Evolutionary conservation across 1,139 yeast genomes (phyloP), one percentile per base, ranked within the genome.

Genomic region (Taphrina flavorubra): DNA sequence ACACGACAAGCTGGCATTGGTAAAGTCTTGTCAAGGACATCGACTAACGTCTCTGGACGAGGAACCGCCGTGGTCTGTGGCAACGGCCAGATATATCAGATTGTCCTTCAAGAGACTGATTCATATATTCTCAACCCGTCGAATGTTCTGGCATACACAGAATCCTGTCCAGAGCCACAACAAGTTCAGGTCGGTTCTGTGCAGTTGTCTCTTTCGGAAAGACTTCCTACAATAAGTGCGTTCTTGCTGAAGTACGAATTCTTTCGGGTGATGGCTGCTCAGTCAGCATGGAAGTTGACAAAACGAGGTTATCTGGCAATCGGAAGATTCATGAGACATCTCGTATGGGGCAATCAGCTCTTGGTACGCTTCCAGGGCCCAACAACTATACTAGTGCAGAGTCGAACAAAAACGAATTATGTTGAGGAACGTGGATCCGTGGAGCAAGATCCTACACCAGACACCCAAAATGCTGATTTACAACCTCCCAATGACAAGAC

Each of bases 51-150:
- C 14, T 71, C 79, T 5, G 82, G 82, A 39, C 74, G 82, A 18
- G 82, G 82, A 10, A 72, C 74, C 18, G 73, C 78, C 14, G 81
- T 80, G 14, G 70, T 80, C 57, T 72, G 77, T 7, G 80, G 79
- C n/a, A 73, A 75, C 47, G 79, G 81, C 8, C 76, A 77, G 53
- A 71, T 79, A 13, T 78, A 75, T 68, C 76, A 77, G 70, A 69
- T 79, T 34, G 68, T 73, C 6, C 73, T 80, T 53, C 74, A 72
- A 20, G 74, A 72, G 13, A 77, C 76, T 46, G 82, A 80, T 70
- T 71, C 75, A 25, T 74, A 79, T 53, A 72, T 78, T 31, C 77
- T 79, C 16, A 74, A 75, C 44, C 75, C 77, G 37, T 65, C 72
- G 46, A 74, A 76, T 55, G 73, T 80, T 20, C 73, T 78, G 16